Evolutionary conservation across 345 rosid genomes (phyloP).

Genomic region (Populus simonii): DNA sequence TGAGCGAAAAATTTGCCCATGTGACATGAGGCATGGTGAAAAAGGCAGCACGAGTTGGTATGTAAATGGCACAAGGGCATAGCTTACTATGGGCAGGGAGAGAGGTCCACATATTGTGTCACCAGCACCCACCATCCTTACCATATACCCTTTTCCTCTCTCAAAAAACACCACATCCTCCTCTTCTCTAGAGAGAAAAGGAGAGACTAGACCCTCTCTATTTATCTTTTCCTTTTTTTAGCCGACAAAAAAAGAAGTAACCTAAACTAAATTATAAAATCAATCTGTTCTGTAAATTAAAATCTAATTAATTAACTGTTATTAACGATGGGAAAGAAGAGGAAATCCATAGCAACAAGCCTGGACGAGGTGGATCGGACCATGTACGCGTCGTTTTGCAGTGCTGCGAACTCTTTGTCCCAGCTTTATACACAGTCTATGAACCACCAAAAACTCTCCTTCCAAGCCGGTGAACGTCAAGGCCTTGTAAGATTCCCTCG

Average conservation of each 20-base stretch:
- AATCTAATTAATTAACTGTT: neutral
- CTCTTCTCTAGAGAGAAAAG: neutral
- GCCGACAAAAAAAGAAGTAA: neutral
- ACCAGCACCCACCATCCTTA: neutral
- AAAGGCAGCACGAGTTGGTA: neutral
- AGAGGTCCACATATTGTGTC: neutral
- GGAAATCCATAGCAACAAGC: slow-evolving; percentile 74
- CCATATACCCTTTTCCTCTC: neutral
- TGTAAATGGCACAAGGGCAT: neutral
- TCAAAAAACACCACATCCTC: neutral
- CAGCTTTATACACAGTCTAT: slow-evolving; percentile 65
- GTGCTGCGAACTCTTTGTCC: slow-evolving; percentile 91
- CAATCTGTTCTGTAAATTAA: neutral
- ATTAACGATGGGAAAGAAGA: slow-evolving; percentile 73
- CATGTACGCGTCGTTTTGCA: slow-evolving; percentile 78
- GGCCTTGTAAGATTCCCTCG: slow-evolving; percentile 20
- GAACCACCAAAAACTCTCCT: slow-evolving; percentile 35
- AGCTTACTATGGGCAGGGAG: too few relatives aligned
- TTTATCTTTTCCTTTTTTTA: neutral
- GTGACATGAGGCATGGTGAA: too few relatives aligned
- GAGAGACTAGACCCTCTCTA: neutral
- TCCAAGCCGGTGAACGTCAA: slow-evolving; percentile 33
- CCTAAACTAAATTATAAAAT: neutral
- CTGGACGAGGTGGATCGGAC: slow-evolving; percentile 94
- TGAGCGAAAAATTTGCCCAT: too few relatives aligned